Evolutionary conservation across 2,329 filamentous ascomycete species (phyloP), one percentile per base, ranked within the genome.

Genomic region (Colletotrichum godetiae): DNA sequence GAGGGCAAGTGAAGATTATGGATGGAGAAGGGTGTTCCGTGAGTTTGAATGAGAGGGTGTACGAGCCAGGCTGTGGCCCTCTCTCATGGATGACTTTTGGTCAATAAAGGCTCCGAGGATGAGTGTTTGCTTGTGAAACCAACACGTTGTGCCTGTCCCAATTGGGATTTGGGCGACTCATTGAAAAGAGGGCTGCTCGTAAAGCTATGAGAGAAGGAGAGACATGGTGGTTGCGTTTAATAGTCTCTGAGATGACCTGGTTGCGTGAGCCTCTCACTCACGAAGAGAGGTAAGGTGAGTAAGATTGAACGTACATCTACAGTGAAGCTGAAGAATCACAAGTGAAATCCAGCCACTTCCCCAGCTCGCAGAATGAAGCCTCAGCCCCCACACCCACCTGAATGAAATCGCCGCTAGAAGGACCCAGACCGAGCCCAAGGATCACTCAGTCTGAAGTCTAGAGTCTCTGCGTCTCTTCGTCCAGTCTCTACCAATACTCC

Each of bases 51-150:
- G 42, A 10, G 12, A 33, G 42, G 27, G n/a, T 35, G 60, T 52
- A 31, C 7, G 49, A 29, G n/a, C 27, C 19, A 42, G 42, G 42
- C 60, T 52, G 60, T 24, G 27, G 46, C 42, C 42, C 42, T 62
- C 37, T 53, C 49, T 53, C 42, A 12, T 5, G 11, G 35, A 11
- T 15, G 24, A 35, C 22, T 37, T 22, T 22, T 22, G 15, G 31
- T 22, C 13, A 55, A 5, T 12, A 58, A 12, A 24, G 24, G 58
- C 10, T 33, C 15, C 13, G 6, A n/a, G 4, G 33, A 49, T 37
- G 55, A 22, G 13, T 68, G 59, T 55, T 55, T 72, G 65, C 69
- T 57, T 27, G 42, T 35, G 31, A n/a, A 42, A 29, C 52, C 53
- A 8, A 52, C 64, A 1, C 22, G 64, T n/a, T 11, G 52, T 24